Percentiles rank a stretch among this genome's conserved stretches.
These are phyloP conservation scores for Aspergillus puulaauensis DNA, from an alignment of 2,329 filamentous ascomycete species.

Conservation along the genomic window DNA sequence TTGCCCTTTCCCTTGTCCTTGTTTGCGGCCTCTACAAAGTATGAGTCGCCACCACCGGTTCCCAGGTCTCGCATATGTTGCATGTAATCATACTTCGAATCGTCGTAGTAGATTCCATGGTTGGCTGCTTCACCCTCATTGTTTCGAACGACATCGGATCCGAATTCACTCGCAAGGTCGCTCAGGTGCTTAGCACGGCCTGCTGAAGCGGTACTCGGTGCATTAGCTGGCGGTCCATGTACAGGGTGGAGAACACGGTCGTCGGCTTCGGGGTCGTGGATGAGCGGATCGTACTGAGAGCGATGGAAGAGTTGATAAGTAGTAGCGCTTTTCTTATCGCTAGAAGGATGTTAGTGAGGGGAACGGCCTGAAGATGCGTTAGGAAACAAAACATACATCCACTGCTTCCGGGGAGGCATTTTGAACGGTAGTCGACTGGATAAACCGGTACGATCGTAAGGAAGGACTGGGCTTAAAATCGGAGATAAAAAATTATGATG, in stretches of 20 bases:
- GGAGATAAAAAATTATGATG: constrained; percentile 8
- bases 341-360: constrained; percentile 37
- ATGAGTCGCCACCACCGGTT: constrained; percentile 65
- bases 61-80: constrained; percentile 94
- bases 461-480: constrained; percentile 17
- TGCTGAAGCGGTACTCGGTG: constrained; percentile 26
- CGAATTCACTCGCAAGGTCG: constrained; percentile 75
- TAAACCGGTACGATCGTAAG: constrained; percentile 7
- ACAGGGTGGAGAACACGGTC: constrained; percentile 85
- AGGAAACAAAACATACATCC: constrained; percentile 58
- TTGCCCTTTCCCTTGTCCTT: constrained; percentile 68
- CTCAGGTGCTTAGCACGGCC: constrained; percentile 61
- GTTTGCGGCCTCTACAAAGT: constrained; percentile 74
- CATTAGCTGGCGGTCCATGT: constrained; percentile 35
- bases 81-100: constrained; percentile 98
- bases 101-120: constrained; percentile 91
- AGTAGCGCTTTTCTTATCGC: constrained; percentile 86
- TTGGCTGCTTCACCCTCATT: constrained; percentile 97
- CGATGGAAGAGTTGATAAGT: constrained; percentile 95
- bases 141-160: constrained; percentile 65
- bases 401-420: constrained; percentile 73
- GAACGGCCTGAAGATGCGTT: neutral
- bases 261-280: constrained; percentile 85
- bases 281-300: constrained; percentile 94
- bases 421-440: constrained; percentile 35